Conservation (phyloP, 805 yeast species). For the Sungouiozyma ichnusensis region DNA sequence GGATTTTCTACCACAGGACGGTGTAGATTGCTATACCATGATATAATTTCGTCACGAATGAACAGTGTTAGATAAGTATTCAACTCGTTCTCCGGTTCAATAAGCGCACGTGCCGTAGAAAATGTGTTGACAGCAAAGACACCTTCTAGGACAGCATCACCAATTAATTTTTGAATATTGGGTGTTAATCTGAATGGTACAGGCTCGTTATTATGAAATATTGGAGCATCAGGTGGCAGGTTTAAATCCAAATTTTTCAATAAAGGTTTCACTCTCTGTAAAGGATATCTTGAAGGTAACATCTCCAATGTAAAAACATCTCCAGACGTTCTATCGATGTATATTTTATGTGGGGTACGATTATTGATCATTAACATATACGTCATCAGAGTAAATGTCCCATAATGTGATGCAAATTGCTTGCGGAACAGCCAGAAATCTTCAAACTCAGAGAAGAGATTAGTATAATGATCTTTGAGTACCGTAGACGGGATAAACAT, state of each 20-base stretch:
- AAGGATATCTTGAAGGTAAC: conserved; percentile 77
- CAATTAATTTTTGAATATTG: conserved; percentile 85
- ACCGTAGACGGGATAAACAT: conserved; percentile 77
- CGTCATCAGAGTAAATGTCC: conserved; percentile 83
- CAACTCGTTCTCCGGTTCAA: conserved; percentile 86
- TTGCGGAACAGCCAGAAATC: conserved; percentile 97
- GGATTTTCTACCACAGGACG: conserved; percentile 74
- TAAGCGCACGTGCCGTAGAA: conserved; percentile 75
- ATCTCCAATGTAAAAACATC: conserved; percentile 89
- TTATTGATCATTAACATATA: conserved; percentile 89
- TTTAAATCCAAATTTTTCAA: conserved; percentile 29
- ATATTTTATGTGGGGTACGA: conserved; percentile 89
- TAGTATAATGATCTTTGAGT: conserved; percentile 65
- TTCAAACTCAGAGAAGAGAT: conserved; percentile 64
- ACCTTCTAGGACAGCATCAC: conserved; percentile 91
- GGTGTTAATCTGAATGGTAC: conserved; percentile 97
- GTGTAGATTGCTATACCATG: conserved; percentile 88
- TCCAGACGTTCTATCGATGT: conserved; percentile 72
- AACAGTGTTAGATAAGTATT: conserved; percentile 87
- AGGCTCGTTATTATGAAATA: conserved; percentile 82
- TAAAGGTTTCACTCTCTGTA: conserved; percentile 31
- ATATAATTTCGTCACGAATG: conserved; percentile 88
- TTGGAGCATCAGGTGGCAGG: conserved; percentile 46
- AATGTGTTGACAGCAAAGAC: conserved; percentile 74
- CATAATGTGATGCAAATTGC: conserved; percentile 90